Evolutionary conservation across 2,329 filamentous ascomycete genomes (phyloP), one percentile per base, ranked within the genome.

Genomic region (Fusarium incarnatum): DNA sequence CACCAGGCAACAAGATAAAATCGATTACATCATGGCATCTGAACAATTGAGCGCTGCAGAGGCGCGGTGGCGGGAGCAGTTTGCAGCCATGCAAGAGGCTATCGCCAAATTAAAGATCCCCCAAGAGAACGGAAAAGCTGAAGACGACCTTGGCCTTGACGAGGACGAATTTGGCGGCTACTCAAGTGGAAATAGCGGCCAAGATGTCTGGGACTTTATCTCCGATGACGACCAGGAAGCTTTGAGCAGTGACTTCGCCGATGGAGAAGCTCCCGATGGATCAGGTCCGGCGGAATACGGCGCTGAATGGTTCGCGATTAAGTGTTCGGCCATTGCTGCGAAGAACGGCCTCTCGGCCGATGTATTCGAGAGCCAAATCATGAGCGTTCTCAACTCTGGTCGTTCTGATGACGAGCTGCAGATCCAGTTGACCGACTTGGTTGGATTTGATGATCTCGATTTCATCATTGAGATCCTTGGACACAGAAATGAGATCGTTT

Each of bases 201-300:
- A 95, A 62, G 94, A 98, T 80, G 90, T 98, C 12, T 98, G 95
- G 95, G 94, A 98, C 78, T 89, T 97, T 62, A 93, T 97, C 76
- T 94, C 91, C 63, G 91, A 94, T 53, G 86, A 87, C 50, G 90
- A 92, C 25, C 88, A 89, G 22, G 90, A 91, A 59, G 84, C 87
- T 10, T 82, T 87, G 77, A 91, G 88, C 75, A 91, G 89, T 73
- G 92, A 92, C 67, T 82, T 88, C 30, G 87, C 91, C 49, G 86
- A 87, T 27, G 81, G 63, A 50, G 82, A 73, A 13, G 73, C 53
- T 13, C 68, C 72, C 10, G 75, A 76, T 28, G 76, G 75, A 52
- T 60, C 78, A 22, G 56, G 72, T 47, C 64, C 56, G 18, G 59
- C 74, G 7, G 76, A 75, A 5, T 90, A 90, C 76, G 87, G 88